These are phyloP conservation scores for Eucalyptus brandiana DNA, from an alignment of 345 rosid genomes.

Conservation along the genomic window DNA sequence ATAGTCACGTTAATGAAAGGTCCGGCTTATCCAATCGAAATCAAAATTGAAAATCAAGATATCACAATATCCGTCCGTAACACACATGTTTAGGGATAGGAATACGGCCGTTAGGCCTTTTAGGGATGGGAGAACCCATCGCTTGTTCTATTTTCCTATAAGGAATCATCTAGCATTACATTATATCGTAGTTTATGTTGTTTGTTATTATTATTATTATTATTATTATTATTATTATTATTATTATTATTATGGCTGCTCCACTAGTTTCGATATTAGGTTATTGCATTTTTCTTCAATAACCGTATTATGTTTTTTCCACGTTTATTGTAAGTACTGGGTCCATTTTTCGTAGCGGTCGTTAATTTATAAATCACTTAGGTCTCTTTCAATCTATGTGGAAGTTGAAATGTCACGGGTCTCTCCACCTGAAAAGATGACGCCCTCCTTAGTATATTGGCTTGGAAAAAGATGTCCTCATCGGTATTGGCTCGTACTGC, in stretches of 20 bases:
- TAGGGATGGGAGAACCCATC: not conserved
- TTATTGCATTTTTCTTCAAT: too few relatives aligned
- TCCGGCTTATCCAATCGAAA: fast-evolving
- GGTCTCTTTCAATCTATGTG: too few relatives aligned
- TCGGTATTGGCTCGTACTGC: not conserved
- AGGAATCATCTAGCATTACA: not conserved
- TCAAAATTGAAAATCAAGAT: fast-evolving
- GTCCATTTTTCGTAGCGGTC: not conserved
- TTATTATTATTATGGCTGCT: not conserved
- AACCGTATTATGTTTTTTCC: not conserved
- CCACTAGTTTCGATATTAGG: not conserved
- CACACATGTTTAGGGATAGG: not conserved
- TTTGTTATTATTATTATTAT: too few relatives aligned
- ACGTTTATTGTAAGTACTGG: not conserved
- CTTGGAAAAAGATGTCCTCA: not conserved
- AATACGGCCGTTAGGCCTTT: too few relatives aligned
- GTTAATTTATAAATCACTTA: too few relatives aligned
- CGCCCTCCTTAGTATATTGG: not conserved
- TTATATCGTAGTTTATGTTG: too few relatives aligned
- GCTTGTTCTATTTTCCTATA: not conserved
- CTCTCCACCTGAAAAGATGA: not conserved
- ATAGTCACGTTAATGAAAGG: too few relatives aligned
- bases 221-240: too few relatives aligned
- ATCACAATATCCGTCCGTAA: fast-evolving
- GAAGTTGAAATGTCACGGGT: not conserved